Conservation (phyloP, 371 early-diverging fungal genomes). For the Mortierella sp. region DNA sequence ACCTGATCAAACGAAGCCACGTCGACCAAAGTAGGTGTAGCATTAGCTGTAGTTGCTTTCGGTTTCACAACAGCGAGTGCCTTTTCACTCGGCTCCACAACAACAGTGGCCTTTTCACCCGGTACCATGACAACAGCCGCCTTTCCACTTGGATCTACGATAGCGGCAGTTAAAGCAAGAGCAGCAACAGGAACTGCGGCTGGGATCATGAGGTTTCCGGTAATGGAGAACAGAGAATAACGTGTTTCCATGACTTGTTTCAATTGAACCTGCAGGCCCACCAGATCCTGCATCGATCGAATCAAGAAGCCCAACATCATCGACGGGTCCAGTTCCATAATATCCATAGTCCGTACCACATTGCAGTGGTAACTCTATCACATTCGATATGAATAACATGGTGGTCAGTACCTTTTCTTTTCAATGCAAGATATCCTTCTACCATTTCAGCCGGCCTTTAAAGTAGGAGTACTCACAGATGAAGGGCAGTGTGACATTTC, state of each 20-base stretch:
- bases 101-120: neutral
- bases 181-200: neutral
- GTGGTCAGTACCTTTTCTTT: neutral
- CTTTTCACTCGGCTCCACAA: neutral
- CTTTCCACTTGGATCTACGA: neutral
- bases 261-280: constrained; percentile 64
- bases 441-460: too few species aligned
- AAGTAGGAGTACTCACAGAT: constrained; percentile 40
- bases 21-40: neutral
- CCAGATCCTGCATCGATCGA: constrained; percentile 69
- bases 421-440: too few species aligned
- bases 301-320: constrained; percentile 95
- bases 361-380: constrained; percentile 83
- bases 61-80: neutral
- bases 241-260: constrained; percentile 47
- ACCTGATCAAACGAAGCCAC: neutral
- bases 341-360: constrained; percentile 76
- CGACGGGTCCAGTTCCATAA: constrained; percentile 90
- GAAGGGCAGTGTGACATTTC: constrained; percentile 61
- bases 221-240: constrained; percentile 32
- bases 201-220: constrained; percentile 12
- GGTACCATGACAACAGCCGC: too few species aligned
- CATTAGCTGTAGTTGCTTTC: neutral
- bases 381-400: neutral
- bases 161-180: neutral